Percentiles rank a stretch among this genome's conserved stretches.
Conservation (phyloP, 768 basidiomycete species). For the Chalciporus chontae region DNA sequence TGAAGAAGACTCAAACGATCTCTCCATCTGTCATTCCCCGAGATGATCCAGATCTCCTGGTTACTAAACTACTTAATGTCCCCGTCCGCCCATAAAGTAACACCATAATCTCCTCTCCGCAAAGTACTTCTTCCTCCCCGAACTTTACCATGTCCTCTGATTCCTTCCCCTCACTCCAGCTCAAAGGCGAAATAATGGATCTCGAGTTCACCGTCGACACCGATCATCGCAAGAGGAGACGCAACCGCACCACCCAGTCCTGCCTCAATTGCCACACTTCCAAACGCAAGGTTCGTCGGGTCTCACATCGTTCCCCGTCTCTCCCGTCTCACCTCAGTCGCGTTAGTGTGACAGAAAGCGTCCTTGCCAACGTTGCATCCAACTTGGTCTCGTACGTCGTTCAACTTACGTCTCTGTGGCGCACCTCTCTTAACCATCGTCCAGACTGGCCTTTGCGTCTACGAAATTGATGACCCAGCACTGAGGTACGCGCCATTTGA, state of each 20-base stretch:
- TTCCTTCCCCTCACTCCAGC: conserved; percentile 51
- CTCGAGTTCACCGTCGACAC: conserved; percentile 70
- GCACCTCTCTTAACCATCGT: conserved; percentile 6
- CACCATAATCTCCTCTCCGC: conserved; percentile 50
- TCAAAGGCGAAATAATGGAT: conserved; percentile 77
- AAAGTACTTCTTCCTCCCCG: conserved; percentile 31
- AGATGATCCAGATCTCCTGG: conserved; percentile 46
- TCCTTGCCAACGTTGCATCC: conserved; percentile 88
- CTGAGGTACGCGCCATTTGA: conserved; percentile 47
- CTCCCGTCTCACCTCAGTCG: conserved; percentile 11
- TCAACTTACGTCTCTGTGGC: not conserved
- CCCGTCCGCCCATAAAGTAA: conserved; percentile 40
- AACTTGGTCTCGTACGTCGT: conserved; percentile 71
- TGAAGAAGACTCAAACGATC: conserved; percentile 31
- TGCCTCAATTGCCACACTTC: conserved; percentile 89
- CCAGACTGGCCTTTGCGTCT: conserved; percentile 91
- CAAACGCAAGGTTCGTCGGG: conserved; percentile 72
- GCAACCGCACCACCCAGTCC: conserved; percentile 90
- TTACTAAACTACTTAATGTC: conserved; percentile 55
- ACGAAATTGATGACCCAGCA: conserved; percentile 89
- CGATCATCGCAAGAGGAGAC: conserved; percentile 77
- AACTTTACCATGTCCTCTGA: conserved; percentile 51
- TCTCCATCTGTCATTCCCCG: conserved; percentile 31
- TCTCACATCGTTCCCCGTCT: not conserved
- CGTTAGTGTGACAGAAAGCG: conserved; percentile 85